Conservation (phyloP, 129 eudicot species). For the Flaveria sonorensis region DNA sequence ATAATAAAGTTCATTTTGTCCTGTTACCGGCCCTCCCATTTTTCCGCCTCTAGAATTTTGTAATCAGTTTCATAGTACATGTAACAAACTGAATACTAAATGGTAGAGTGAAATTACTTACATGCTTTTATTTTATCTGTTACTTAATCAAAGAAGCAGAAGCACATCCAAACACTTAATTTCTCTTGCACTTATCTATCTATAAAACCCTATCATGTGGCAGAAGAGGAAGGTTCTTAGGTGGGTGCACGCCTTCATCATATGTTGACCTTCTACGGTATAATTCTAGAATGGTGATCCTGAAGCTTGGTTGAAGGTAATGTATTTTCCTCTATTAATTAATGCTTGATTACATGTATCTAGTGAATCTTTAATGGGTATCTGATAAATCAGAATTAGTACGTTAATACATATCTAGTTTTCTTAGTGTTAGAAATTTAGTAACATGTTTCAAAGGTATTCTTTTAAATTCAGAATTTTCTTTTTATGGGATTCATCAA, state of each 20-base stretch:
- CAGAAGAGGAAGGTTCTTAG: conserved; percentile 27
- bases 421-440: neutral
- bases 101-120: neutral
- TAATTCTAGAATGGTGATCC: conserved; percentile 10
- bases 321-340: neutral
- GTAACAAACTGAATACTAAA: neutral
- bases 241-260: conserved; percentile 9
- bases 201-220: conserved; percentile 18
- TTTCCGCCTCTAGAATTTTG: neutral
- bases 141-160: neutral
- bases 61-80: neutral
- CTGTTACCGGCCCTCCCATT: neutral
- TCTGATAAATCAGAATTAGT: conserved; percentile 3
- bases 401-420: neutral
- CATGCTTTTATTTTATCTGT: neutral
- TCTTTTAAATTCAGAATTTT: neutral
- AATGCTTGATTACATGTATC: neutral
- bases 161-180: neutral
- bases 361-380: neutral
- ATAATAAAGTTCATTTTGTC: neutral
- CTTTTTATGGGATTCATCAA: neutral
- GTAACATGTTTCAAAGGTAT: neutral
- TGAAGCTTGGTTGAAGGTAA: conserved; percentile 27
- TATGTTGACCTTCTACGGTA: neutral
- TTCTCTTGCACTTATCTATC: neutral